Evolutionary conservation across 345 rosid genomes (phyloP), one percentile per base, ranked within the genome.

Genomic region (Melastoma malabathricum): DNA sequence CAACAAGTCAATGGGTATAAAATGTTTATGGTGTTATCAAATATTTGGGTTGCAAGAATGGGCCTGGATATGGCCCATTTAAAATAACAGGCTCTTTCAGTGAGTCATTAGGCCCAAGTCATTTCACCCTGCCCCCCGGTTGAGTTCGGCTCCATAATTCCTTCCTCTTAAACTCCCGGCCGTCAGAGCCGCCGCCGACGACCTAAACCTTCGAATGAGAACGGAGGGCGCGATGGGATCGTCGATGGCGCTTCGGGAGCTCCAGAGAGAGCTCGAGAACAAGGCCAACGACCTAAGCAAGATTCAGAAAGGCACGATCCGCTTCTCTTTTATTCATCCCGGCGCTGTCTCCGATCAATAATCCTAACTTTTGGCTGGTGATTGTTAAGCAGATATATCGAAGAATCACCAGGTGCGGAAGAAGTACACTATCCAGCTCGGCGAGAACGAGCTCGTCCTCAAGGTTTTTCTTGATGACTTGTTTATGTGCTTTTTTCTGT

Each of bases 371-470:
- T 18, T 22, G 25, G 25, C 25, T 22, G 25, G 25, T 22, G 25
- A 22, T 22, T 22, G 22, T 19, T n/a, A 27, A 12, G 46, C 75
- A 90, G 96, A 90, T 66, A 77, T 86, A 19, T 86, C 83, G 13
- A 84, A 79, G 75, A 81, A 80, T 72, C 94, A 90, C 50, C 98
- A 90, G 74, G 78, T 87, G 47, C 75, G 92, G 67, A 90, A 90
- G 76, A 86, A 82, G 76, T 86, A 90, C 71, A 86, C 94, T 13
- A 81, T 90, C 53, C 94, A 86, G 73, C 89, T 90, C 2, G 96
- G 96, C 13, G 96, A 90, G 74, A 90, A 90, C 61, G 98, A 86
- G 76, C 92, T 90, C 29, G 96, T 90, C 15, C 98, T 82, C 43
- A 86, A 84, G 94, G 94, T 83, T 43, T 44, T 8, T 43, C 47